Base-by-base conservation (phyloP, 2,329 filamentous ascomycete genomes). In the Venturia oleaginea region DNA sequence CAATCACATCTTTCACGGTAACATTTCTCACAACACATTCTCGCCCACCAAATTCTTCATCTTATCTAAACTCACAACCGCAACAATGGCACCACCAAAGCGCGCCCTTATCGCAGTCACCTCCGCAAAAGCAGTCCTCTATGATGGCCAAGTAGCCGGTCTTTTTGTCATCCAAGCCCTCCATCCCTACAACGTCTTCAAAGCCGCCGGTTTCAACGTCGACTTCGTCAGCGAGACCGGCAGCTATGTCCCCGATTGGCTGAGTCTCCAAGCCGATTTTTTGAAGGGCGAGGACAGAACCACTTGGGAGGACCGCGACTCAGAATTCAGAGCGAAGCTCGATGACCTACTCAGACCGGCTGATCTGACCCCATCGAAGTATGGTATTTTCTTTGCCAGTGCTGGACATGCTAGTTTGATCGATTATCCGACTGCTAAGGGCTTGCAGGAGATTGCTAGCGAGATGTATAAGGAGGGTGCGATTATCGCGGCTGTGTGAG, bases 91-190 rank as follows among this genome's bases (percentile, higher is more conserved):
- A 30, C 75, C 73, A 51, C 70, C 77, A 40, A 76, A 74, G 60
- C 72, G 72, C 64, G 78, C 77, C 57, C 68, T 80, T 61, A 79
- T 80, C 61, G 71, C 72, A 62, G 69, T 79, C 54, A 79, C 78
- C 30, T 79, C 78, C 3, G 77, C 78, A 24, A 70, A 70, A 15
- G 77, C 74, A 32, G 73, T 78, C n/a, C 51, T 57, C 51, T 76
- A 73, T 13, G 65, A 76, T 3, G 76, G 76, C 65, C 75, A 76
- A 61, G 73, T 76, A 66, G 77, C 76, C 2, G 78, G 77, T 13
- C 69, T 81, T 60, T 81, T 81, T 71, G 77, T 81, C 66, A 75
- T 70, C 62, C 79, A 81, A 68, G 79, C 79, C 19, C 73, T 81
- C 8, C 79, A 81, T 66, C 79, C 79, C 0, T 81, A 73, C 73